Conservation (phyloP, 257 asterid species). For the Knoxia roxburghii region DNA sequence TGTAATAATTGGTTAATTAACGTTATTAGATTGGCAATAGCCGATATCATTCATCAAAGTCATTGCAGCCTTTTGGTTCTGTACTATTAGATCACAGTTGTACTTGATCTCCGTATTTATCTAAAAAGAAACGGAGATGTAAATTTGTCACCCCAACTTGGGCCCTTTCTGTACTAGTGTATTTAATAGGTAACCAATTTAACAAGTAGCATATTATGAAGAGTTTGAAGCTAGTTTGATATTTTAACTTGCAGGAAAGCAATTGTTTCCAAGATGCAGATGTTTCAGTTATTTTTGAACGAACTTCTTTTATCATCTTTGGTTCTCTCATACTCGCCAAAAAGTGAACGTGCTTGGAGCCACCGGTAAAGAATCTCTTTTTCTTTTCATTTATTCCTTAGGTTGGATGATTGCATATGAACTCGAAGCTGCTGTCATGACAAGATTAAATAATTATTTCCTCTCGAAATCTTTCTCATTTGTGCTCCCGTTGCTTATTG, state of each 20-base stretch:
- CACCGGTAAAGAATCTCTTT: constrained; percentile 50
- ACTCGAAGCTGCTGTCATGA: neutral
- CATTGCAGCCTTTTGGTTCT: neutral
- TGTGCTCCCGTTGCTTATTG: constrained; percentile 15
- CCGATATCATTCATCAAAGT: neutral
- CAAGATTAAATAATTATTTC: neutral
- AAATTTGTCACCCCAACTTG: neutral
- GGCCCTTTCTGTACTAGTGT: neutral
- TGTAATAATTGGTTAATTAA: neutral
- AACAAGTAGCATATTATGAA: neutral
- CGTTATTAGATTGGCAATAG: neutral
- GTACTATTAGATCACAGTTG: neutral
- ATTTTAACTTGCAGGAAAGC: constrained; percentile 51
- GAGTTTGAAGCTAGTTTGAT: neutral
- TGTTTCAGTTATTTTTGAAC: constrained; percentile 40
- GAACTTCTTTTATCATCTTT: constrained; percentile 65
- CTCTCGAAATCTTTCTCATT: neutral
- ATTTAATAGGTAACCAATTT: neutral
- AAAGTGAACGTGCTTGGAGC: constrained; percentile 95
- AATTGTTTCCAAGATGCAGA: constrained; percentile 47
- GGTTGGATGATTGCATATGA: neutral
- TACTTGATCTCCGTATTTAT: neutral
- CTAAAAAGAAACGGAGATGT: neutral
- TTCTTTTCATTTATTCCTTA: constrained; percentile 11
- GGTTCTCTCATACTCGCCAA: constrained; percentile 76